Evolutionary conservation across 176 grass and related monocot genomes (phyloP).

Genomic region (Triticum aestivum): DNA sequence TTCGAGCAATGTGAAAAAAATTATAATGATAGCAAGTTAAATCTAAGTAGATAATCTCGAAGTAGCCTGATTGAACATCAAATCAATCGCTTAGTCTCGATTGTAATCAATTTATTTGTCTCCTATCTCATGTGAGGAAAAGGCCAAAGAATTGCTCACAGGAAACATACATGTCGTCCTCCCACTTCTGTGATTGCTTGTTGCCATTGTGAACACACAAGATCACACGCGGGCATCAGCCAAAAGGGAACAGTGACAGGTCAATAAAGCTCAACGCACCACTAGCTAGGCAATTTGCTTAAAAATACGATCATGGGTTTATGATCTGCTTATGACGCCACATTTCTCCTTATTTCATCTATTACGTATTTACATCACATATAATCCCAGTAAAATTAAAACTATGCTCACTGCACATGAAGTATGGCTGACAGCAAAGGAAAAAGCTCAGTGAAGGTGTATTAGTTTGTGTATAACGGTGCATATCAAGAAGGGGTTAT

Average conservation of each 20-base stretch:
- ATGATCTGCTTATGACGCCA: neutral
- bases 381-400: neutral
- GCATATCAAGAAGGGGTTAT: neutral
- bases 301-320: neutral
- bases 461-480: neutral
- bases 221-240: neutral
- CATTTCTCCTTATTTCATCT: neutral
- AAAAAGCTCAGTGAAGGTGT: neutral
- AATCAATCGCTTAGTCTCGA: neutral
- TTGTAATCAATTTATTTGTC: neutral
- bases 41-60: neutral
- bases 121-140: neutral
- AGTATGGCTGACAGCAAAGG: neutral
- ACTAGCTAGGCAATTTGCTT: slow-evolving; percentile 17
- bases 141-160: neutral
- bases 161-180: neutral
- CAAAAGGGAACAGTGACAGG: slow-evolving; percentile 28
- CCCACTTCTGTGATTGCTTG: slow-evolving; percentile 29
- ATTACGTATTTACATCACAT: too few species aligned
- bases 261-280: slow-evolving; percentile 16
- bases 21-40: neutral
- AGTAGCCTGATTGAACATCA: neutral
- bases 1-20: neutral
- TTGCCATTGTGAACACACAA: slow-evolving; percentile 68
- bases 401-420: neutral